Evolutionary conservation across 2,329 filamentous ascomycete genomes (phyloP), one percentile per base, ranked within the genome.

Genomic region (Claviceps spartinae): DNA sequence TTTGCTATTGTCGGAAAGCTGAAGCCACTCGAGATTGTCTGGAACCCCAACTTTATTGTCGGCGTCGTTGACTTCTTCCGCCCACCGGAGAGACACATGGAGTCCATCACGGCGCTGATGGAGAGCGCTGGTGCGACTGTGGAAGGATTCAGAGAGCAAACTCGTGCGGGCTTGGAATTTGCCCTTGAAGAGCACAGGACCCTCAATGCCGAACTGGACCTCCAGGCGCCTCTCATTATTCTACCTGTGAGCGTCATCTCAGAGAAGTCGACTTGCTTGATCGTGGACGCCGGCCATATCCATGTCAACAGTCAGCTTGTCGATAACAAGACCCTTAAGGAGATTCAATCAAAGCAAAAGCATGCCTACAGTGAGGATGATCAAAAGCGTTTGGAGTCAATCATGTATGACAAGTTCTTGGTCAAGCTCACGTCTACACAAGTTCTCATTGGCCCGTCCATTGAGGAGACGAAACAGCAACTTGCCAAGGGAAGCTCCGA

Each of bases 371-470:
- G 83, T 6, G 88, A 94, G 14, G 83, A 91, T 54, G 94, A 99
- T 63, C 88, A 88, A 65, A 84, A 86, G 65, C 81, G 84, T 46
- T 79, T 99, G 4, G 89, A 97, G 65, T 86, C 85, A 16, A 75
- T 95, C 60, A 95, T 99, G 86, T 99, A 99, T 63, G 93, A 99
- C 74, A 93, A 89, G 52, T 99, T 98, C 66, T 74, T 88, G 43
- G 79, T 99, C 59, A 95, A 95, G 63, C 75, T 99, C 30, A 85
- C 94, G 20, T 95, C 91, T 0, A 98, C 93, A 0, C 93, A 99
- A 67, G 82, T 98, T 18, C 77, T 99, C 45, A 95, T 98, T 56
- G 93, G 93, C 0, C 89, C 90, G 0, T 94, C 91, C 0, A 88
- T 98, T 47, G 85, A 94, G 51, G 86, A 88, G 57, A 93, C 94